These are phyloP conservation scores for Pseudogymnoascus sp. DNA, from an alignment of 2,329 filamentous ascomycete species.

Conservation along the genomic window DNA sequence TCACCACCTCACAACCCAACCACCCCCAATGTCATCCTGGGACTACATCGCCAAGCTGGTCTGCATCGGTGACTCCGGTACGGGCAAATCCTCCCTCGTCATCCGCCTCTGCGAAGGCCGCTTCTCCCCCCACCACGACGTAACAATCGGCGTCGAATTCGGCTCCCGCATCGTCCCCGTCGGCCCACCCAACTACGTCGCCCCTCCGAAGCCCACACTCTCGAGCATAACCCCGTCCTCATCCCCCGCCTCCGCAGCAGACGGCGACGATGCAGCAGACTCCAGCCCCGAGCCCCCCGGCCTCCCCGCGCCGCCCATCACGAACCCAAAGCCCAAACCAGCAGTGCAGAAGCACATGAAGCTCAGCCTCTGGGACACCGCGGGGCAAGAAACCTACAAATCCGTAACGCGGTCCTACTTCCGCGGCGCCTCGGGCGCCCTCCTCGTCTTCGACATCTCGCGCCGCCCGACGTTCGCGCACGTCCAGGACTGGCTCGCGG, in stretches of 20 bases:
- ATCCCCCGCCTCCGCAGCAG: slow-evolving; percentile 17
- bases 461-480: slow-evolving; percentile 77
- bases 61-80: slow-evolving; percentile 92
- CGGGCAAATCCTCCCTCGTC: slow-evolving; percentile 88
- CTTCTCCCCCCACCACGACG: slow-evolving; percentile 90
- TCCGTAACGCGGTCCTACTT: slow-evolving; percentile 83
- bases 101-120: slow-evolving; percentile 94
- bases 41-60: slow-evolving; percentile 99
- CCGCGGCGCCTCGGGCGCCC: slow-evolving; percentile 58
- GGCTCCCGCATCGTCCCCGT: slow-evolving; percentile 88
- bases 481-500: slow-evolving; percentile 87
- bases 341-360: slow-evolving; percentile 73
- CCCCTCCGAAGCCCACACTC: slow-evolving; percentile 37
- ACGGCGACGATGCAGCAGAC: not conserved
- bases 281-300: slow-evolving; percentile 29
- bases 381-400: slow-evolving; percentile 95
- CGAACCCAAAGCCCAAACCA: slow-evolving; percentile 15
- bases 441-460: slow-evolving; percentile 93
- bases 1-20: not conserved
- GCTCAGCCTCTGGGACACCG: slow-evolving; percentile 88
- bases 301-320: slow-evolving; percentile 44
- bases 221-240: slow-evolving; percentile 21
- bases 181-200: slow-evolving; percentile 58
- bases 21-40: slow-evolving; percentile 54
- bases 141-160: slow-evolving; percentile 95